Conservation (phyloP, 2,329 filamentous ascomycete genomes). For the Leptosphaerulina australis region DNA sequence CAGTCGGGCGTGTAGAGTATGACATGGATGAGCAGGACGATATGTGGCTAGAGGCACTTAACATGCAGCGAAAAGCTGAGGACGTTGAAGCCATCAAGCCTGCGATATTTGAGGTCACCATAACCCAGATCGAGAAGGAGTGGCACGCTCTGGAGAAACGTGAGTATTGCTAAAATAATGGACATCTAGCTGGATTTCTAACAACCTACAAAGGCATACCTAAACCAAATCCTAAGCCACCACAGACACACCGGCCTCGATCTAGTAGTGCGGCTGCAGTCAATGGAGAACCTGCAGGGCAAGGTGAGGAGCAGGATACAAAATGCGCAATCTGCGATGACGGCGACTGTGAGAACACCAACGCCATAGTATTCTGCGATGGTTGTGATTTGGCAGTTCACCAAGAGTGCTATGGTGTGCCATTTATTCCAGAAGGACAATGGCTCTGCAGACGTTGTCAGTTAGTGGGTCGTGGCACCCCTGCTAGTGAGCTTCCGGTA, state of each 20-base stretch:
- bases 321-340: constrained; percentile 98
- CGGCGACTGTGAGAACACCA: constrained; percentile 99
- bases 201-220: constrained; percentile 65
- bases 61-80: constrained; percentile 73
- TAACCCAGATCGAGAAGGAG: constrained; percentile 98
- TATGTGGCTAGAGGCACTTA: constrained; percentile 89
- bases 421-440: constrained; percentile 97
- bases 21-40: constrained; percentile 99
- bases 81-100: constrained; percentile 84
- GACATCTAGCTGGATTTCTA: constrained; percentile 13
- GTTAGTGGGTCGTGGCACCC: constrained; percentile 87
- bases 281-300: constrained; percentile 82
- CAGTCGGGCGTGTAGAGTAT: constrained; percentile 86
- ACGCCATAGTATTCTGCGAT: constrained; percentile 98
- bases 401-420: constrained; percentile 98
- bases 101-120: constrained; percentile 94
- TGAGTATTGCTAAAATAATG: constrained; percentile 26
- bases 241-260: constrained; percentile 88
- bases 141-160: constrained; percentile 96
- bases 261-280: constrained; percentile 95
- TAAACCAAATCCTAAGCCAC: constrained; percentile 94
- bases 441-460: constrained; percentile 98
- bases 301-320: constrained; percentile 91
- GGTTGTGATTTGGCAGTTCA: constrained; percentile 97
- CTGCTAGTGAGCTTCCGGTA: constrained; percentile 62